A percentile compares a stretch with the other conserved stretches of the same genome.
These are phyloP conservation scores for Penicilliopsis zonata DNA, from an alignment of 495 filamentous ascomycete genomes.

Conservation along the genomic window DNA sequence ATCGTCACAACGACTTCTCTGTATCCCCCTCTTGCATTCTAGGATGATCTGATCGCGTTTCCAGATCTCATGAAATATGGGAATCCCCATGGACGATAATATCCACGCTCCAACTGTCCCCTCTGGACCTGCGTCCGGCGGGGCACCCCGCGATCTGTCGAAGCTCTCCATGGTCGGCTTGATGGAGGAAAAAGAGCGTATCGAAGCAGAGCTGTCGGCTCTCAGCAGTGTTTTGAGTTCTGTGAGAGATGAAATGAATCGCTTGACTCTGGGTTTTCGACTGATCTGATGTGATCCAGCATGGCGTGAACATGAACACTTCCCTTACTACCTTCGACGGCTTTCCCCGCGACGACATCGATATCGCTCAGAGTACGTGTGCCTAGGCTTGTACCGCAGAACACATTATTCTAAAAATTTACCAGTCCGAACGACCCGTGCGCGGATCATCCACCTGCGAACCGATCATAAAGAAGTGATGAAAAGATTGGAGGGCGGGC, in stretches of 20 bases:
- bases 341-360: conserved; percentile 85
- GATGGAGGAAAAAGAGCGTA: conserved; percentile 61
- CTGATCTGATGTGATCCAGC: conserved; percentile 38
- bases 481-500: conserved; percentile 61
- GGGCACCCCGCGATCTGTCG: conserved; percentile 40
- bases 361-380: conserved; percentile 79
- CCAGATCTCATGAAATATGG: conserved; percentile 18
- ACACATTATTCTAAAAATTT: conserved; percentile 3
- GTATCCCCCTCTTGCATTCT: background rate
- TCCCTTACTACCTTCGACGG: conserved; percentile 81
- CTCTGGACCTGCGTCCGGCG: conserved; percentile 54
- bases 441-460: conserved; percentile 76
- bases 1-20: background rate
- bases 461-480: conserved; percentile 93
- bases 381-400: background rate
- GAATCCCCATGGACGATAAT: conserved; percentile 48
- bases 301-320: conserved; percentile 88
- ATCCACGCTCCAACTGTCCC: conserved; percentile 66
- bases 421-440: conserved; percentile 76
- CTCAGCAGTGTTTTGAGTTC: conserved; percentile 78
- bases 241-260: conserved; percentile 35
- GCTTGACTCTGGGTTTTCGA: background rate
- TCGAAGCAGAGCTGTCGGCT: conserved; percentile 77
- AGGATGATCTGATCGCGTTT: conserved; percentile 3
- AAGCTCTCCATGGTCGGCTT: conserved; percentile 51